Percentiles rank a stretch among this genome's conserved stretches.
Evolutionary conservation across 2,329 filamentous ascomycete species (phyloP).

Genomic region (Fusarium coffeatum): DNA sequence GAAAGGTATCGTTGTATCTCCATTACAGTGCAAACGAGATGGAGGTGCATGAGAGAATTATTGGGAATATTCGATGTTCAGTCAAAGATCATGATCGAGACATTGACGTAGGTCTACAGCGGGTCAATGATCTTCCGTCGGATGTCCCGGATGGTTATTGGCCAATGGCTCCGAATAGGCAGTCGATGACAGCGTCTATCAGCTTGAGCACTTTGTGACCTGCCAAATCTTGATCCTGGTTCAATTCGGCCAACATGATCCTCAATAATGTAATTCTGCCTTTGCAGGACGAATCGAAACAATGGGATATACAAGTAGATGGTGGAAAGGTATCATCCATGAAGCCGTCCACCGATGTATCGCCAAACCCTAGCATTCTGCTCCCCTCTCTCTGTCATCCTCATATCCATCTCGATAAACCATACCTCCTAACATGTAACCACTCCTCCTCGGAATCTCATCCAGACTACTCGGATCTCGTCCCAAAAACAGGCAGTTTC

Average conservation of each 20-base stretch:
- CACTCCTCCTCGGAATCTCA: background rate
- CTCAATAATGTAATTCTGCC: constrained; percentile 3
- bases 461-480: constrained; percentile 11
- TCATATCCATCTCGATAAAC: constrained; percentile 21
- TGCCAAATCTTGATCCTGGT: background rate
- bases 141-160: background rate
- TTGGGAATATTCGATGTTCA: background rate
- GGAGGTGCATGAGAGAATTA: background rate
- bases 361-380: background rate
- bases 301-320: constrained; percentile 10
- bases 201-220: background rate
- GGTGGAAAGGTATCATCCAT: constrained; percentile 8
- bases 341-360: background rate
- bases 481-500: constrained; percentile 1
- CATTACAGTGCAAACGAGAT: background rate
- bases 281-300: background rate
- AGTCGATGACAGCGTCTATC: constrained; percentile 1
- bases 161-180: background rate
- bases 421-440: constrained; percentile 20
- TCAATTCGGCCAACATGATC: background rate
- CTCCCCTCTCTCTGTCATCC: constrained; percentile 23
- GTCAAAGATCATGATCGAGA: background rate
- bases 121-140: background rate
- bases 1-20: background rate
- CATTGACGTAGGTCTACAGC: background rate